Evolutionary conservation across 2,329 filamentous ascomycete species (phyloP).

Genomic region (Zasmidium angulare): DNA sequence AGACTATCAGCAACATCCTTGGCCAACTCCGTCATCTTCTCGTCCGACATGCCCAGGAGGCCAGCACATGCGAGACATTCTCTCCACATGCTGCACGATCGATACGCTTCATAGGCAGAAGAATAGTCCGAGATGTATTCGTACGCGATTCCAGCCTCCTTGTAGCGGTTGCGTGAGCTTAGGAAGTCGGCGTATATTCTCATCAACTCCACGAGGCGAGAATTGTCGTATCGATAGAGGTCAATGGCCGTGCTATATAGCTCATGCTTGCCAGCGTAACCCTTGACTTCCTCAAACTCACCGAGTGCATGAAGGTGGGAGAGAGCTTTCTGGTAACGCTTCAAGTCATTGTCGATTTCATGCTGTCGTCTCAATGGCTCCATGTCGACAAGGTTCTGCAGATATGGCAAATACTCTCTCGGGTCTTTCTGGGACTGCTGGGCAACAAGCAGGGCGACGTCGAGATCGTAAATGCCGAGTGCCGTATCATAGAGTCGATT

Average conservation of each 20-base stretch:
- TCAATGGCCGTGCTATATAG: constrained; percentile 77
- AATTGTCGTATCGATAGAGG: constrained; percentile 78
- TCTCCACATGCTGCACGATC: constrained; percentile 82
- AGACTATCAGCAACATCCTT: constrained; percentile 73
- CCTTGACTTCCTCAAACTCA: constrained; percentile 73
- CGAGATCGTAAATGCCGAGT: constrained; percentile 85
- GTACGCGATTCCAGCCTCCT: constrained; percentile 84
- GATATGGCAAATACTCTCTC: constrained; percentile 90
- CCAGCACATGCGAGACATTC: constrained; percentile 82
- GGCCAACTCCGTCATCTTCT: constrained; percentile 68
- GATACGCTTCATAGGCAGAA: constrained; percentile 79
- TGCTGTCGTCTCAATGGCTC: constrained; percentile 70
- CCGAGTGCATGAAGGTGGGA: constrained; percentile 70
- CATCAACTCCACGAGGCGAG: constrained; percentile 67
- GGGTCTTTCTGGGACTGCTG: constrained; percentile 97
- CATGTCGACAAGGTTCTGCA: constrained; percentile 80
- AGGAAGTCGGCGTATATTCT: constrained; percentile 77
- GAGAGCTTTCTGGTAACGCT: constrained; percentile 74
- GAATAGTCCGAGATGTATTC: constrained; percentile 76
- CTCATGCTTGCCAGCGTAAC: constrained; percentile 74
- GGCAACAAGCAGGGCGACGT: constrained; percentile 84
- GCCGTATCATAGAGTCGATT: constrained; percentile 89
- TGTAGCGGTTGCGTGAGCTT: constrained; percentile 70
- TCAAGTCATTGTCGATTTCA: constrained; percentile 84
- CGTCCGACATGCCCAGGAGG: constrained; percentile 61